Evolutionary conservation across 1,284 basidiomycete genomes (phyloP), one percentile per base, ranked within the genome.

Genomic region (Sparassis latifolia): DNA sequence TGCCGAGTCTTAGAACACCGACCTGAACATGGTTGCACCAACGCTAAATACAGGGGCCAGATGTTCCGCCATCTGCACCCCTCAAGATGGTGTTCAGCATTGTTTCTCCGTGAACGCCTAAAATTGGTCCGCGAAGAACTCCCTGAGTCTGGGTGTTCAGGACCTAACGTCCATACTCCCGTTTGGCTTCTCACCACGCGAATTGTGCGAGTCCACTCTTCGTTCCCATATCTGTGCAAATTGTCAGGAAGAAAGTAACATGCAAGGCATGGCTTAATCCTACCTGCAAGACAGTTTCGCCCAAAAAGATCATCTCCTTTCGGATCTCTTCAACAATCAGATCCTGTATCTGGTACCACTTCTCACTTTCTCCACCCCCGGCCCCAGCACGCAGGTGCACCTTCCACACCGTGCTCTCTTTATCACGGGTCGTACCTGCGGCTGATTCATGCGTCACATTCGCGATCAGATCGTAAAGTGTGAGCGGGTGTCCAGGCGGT

Each of bases 341-440:
- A 72, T 99, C 97, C 68, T 99, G 95, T 52, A 98, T 89, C 70
- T 94, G 88, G 68, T 91, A 91, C 97, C 97, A 99, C 66, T 89
- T 91, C 67, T 97, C 94, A 47, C 77, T 79, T 51, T 93, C 91
- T 32, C 85, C 88, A 10, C 85, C 86, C 40, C 87, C 88, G 28
- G 80, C 76, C 41, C 78, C 78, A 48, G 80, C 82, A 61, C 94
- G 84, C 45, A 97, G 78, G 70, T 98, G 92, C 10, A 87, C 86
- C 68, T 97, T 96, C 94, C 94, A 98, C 6, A 88, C 80, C 2
- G 89, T 90, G 59, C 82, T 86, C 60, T 84, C 86, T 63, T 90
- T 92, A 66, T 95, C 89, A 49, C 88, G 79, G 31, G 93, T 92
- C 30, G 95, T 98, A 9, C 93, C 92, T 35, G 96, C 93, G 10